Conservation (phyloP, 148 eudicot genomes). For the Rhododendron vialii region DNA sequence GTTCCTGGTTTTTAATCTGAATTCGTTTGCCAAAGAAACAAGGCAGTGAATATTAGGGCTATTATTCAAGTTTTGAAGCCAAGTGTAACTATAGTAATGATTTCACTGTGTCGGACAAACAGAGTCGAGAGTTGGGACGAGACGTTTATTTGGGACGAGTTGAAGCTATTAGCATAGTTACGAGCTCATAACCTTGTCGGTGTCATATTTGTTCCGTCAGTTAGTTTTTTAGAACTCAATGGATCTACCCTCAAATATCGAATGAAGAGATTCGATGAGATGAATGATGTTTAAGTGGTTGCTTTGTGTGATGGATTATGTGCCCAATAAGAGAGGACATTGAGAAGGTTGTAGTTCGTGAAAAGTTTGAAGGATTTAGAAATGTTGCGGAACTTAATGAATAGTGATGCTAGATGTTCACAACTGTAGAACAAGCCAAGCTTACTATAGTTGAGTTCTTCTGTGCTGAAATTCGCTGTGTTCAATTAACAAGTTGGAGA, state of each 20-base stretch:
- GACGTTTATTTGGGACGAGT: neutral
- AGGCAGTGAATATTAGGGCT: neutral
- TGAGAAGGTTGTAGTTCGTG: neutral
- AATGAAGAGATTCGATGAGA: neutral
- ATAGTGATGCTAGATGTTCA: neutral
- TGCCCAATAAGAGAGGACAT: neutral
- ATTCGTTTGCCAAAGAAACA: neutral
- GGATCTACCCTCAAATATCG: neutral
- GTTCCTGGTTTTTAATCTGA: neutral
- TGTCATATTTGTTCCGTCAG: neutral
- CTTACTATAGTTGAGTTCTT: neutral
- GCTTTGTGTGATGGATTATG: neutral
- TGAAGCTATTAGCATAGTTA: neutral
- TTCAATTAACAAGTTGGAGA: neutral
- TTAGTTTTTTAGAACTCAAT: neutral
- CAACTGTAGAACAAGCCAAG: neutral
- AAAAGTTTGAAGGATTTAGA: neutral
- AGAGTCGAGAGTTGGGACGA: neutral
- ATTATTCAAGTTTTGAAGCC: neutral
- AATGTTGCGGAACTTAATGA: neutral
- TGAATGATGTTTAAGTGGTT: neutral
- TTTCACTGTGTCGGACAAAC: neutral
- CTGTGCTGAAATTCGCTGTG: neutral
- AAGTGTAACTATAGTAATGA: neutral
- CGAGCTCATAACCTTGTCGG: neutral